A percentile compares a stretch with the other conserved stretches of the same genome.
Evolutionary conservation across 352 stramenopile genomes (phyloP).

Genomic region (Pythium biforme): DNA sequence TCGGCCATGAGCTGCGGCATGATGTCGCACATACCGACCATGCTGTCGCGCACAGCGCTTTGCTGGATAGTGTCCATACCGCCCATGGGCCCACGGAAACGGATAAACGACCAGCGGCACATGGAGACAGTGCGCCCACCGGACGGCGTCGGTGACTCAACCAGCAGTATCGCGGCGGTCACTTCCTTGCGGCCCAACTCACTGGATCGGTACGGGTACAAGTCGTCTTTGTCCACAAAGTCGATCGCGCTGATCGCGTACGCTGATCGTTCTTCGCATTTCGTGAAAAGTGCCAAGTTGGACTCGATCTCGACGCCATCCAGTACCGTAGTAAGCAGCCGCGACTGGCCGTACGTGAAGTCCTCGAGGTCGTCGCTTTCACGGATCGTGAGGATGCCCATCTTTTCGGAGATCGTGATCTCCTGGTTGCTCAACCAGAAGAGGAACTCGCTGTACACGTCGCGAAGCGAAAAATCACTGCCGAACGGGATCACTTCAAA

Average conservation of each 20-base stretch:
- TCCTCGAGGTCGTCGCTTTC: constrained; percentile 18
- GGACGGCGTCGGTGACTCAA: not conserved
- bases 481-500: constrained; percentile 13
- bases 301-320: constrained; percentile 13
- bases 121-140: constrained; percentile 1
- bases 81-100: not conserved
- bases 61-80: not conserved
- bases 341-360: constrained; percentile 2
- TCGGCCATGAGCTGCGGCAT: constrained; percentile 13
- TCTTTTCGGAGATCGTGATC: constrained; percentile 16
- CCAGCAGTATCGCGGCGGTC: not conserved
- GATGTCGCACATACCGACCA: not conserved
- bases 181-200: constrained; percentile 11
- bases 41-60: not conserved
- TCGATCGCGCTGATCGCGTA: constrained; percentile 15
- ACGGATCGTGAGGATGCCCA: constrained; percentile 8
- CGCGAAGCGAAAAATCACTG: not conserved
- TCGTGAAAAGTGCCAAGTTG: constrained; percentile 9
- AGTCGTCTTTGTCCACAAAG: constrained; percentile 19
- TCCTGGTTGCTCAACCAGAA: constrained; percentile 14
- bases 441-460: constrained; percentile 18
- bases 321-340: constrained; percentile 3
- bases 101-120: constrained; percentile 11
- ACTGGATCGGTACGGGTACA: constrained; percentile 10
- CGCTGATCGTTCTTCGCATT: not conserved